These are phyloP conservation scores for Paramecium octaurelia DNA, from an alignment of 73 alveolate species.

Conservation along the genomic window DNA sequence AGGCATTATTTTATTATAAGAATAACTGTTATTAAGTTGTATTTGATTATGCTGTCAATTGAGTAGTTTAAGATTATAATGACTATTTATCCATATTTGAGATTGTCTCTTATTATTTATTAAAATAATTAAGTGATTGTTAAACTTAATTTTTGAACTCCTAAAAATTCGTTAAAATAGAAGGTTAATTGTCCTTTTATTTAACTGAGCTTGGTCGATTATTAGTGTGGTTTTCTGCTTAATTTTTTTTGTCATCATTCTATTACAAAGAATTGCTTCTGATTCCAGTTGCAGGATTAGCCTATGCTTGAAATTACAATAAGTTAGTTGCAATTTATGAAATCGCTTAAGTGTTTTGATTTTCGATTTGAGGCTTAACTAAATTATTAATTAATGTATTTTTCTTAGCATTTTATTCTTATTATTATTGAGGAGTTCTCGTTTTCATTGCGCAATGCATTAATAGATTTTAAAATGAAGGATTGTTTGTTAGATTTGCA, in stretches of 20 bases:
- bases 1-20: background rate
- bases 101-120: constrained; percentile 21
- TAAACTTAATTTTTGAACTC: constrained; percentile 36
- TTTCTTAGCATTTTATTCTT: background rate
- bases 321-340: background rate
- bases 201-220: constrained; percentile 1
- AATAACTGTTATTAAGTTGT: background rate
- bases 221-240: background rate
- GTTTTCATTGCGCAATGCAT: constrained; percentile 34
- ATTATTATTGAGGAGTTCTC: background rate
- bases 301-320: background rate
- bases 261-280: constrained; percentile 48
- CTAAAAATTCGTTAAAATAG: constrained; percentile 10
- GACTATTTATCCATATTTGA: background rate
- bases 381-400: background rate
- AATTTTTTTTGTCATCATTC: background rate
- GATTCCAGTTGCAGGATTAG: background rate
- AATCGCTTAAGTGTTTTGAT: background rate
- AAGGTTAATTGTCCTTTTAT: background rate
- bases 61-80: background rate
- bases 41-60: background rate
- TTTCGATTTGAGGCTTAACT: background rate
- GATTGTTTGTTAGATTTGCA: background rate
- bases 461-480: constrained; percentile 18
- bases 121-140: constrained; percentile 23